A percentile compares a stretch with the other conserved stretches of the same genome.
phyloP scores from a whole-genome alignment of 306 rosid species.

The Quercus parvula region DNA sequence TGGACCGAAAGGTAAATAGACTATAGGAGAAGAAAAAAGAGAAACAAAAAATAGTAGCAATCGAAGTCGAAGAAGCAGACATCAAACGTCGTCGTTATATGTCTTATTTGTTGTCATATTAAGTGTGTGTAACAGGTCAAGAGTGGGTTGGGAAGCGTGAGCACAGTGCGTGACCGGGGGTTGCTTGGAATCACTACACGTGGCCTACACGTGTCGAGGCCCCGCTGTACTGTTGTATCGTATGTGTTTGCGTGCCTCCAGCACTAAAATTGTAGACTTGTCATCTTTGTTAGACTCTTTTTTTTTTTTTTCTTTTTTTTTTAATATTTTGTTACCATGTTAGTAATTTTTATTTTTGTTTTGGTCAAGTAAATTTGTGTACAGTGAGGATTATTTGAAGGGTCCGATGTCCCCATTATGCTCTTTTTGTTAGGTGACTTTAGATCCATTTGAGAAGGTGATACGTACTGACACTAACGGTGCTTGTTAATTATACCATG shows the following conservation, averaged over 20 bases:
- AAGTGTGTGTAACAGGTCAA: background rate
- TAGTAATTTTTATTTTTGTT: background rate
- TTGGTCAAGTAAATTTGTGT: background rate
- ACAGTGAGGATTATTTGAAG: background rate
- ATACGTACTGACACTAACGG: no score
- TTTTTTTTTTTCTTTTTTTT: fast-evolving
- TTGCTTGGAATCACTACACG: constrained; percentile 8
- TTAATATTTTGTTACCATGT: no score
- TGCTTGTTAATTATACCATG: no score
- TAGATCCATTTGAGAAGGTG: no score
- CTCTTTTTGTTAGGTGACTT: background rate
- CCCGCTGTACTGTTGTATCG: background rate
- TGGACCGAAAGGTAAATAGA: background rate
- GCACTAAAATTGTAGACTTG: background rate
- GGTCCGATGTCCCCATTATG: background rate
- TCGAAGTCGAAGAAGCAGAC: background rate
- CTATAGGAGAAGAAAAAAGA: background rate
- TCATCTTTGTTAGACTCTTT: no score
- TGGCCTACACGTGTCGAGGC: constrained; percentile 6
- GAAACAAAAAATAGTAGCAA: background rate
- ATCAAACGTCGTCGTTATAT: background rate
- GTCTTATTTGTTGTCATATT: background rate
- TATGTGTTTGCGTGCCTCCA: background rate
- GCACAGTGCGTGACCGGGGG: constrained; percentile 6
- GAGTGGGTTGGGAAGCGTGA: constrained; percentile 18